Percentiles rank a stretch among this genome's conserved stretches.
Conservation (phyloP, 495 filamentous ascomycete species). For the Cercophora samala region DNA sequence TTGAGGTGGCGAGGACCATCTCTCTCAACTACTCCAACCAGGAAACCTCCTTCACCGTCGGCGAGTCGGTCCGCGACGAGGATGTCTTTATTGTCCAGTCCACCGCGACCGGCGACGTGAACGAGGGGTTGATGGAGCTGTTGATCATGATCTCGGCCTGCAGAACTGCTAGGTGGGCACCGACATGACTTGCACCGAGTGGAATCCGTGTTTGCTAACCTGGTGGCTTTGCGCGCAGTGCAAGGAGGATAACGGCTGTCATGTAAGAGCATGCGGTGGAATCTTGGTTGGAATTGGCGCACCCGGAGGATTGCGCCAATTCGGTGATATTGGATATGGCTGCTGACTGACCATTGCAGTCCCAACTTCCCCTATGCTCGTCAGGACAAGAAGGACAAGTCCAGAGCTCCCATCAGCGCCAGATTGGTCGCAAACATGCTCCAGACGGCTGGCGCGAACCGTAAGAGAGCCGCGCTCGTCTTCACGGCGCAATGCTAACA, state of each 20-base stretch:
- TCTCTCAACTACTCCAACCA: slow-evolving; percentile 97
- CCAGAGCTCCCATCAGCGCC: slow-evolving; percentile 79
- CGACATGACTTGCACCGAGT: not conserved
- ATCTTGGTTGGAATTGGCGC: not conserved
- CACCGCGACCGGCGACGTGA: slow-evolving; percentile 92
- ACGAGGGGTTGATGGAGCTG: slow-evolving; percentile 97
- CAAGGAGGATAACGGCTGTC: slow-evolving; percentile 38
- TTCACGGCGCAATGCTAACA: not conserved
- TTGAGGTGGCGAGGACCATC: slow-evolving; percentile 93
- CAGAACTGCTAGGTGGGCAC: slow-evolving; percentile 66
- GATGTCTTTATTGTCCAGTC: slow-evolving; percentile 98
- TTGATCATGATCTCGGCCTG: slow-evolving; percentile 99
- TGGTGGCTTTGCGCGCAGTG: slow-evolving; percentile 19
- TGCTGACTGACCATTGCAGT: slow-evolving; percentile 80
- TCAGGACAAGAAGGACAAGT: slow-evolving; percentile 98
- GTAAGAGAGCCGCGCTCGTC: slow-evolving; percentile 29
- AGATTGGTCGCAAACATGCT: slow-evolving; percentile 98
- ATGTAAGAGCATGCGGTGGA: slow-evolving; percentile 25
- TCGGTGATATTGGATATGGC: slow-evolving; percentile 22
- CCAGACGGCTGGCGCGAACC: slow-evolving; percentile 87
- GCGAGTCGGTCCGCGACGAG: slow-evolving; percentile 94
- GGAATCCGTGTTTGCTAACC: slow-evolving; percentile 15
- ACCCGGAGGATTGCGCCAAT: not conserved
- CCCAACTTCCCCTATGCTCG: slow-evolving; percentile 99
- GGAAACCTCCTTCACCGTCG: slow-evolving; percentile 94